Base-by-base conservation (phyloP, 495 filamentous ascomycete genomes). In the Jackrogersella minutella region DNA sequence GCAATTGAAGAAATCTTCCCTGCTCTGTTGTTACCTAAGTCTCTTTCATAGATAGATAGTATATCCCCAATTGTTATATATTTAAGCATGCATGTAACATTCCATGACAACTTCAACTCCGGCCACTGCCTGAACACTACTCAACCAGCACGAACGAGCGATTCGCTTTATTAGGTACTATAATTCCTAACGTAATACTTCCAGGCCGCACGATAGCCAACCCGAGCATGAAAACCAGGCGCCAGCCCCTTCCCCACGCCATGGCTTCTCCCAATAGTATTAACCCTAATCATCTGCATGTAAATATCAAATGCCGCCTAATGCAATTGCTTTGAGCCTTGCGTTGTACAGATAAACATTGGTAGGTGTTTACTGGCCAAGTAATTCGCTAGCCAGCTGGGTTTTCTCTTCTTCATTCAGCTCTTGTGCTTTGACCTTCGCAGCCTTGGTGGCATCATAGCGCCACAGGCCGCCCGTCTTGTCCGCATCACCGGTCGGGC, bases 401-500 rank as follows among this genome's bases (percentile, higher is more conserved):
- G 37, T 44, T 13, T 72, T 74, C 22, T 81, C 78, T 3, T 82
- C 81, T 1, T 76, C 74, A 36, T 52, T 78, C n/a, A 75, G 70
- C 19, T 68, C 62, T 39, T 78, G 73, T 6, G 44, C 72, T 14
- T 78, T 76, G 24, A 76, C 80, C 62, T 80, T 75, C 14, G 75
- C 82, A 14, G 87, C 86, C 76, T 92, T 92, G 33, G 78, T 77
- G 21, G 72, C 66, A 73, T 96, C 91, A 75, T 93, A 97, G 34
- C 90, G 81, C 93, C 93, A 97, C 19, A 97, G 84, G 2, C 93
- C 93, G 56, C 88, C 90, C 6, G 93, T 97, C 81, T 93, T 91
- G 57, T 92, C 91, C 24, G 84, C 82, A 58, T 95, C 92, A n/a
- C 81, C 80, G 66, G 85, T 81, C 10, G 72, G 54, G 10, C 73